Percentiles rank a stretch among this genome's conserved stretches.
phyloP scores from a whole-genome alignment of 2,329 filamentous ascomycete genomes.

The Pestalotiopsis fici region DNA sequence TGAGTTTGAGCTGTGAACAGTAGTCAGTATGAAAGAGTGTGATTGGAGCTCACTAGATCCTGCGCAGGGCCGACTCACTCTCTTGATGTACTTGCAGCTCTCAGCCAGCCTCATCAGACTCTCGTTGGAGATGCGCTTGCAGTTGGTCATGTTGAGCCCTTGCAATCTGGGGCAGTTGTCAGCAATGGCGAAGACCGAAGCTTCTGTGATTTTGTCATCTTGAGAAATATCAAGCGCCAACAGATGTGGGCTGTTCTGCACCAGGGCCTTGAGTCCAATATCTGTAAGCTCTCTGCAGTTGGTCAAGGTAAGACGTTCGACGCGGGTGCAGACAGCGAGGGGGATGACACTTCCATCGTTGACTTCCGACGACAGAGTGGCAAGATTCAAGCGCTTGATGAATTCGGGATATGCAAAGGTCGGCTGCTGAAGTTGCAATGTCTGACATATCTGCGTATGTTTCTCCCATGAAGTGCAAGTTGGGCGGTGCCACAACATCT shows the following conservation, averaged over 20 bases:
- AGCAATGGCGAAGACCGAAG: conserved; percentile 76
- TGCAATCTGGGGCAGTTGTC: conserved; percentile 83
- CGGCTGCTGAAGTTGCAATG: conserved; percentile 70
- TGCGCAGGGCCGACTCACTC: conserved; percentile 53
- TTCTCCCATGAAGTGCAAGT: conserved; percentile 86
- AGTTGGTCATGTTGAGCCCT: conserved; percentile 89
- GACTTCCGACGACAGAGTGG: conserved; percentile 71
- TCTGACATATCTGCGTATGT: conserved; percentile 77
- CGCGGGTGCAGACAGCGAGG: conserved; percentile 80
- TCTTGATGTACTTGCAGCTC: conserved; percentile 83
- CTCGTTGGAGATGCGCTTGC: conserved; percentile 81
- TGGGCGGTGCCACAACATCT: conserved; percentile 91
- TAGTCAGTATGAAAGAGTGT: conserved; percentile 20
- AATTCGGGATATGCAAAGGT: conserved; percentile 90
- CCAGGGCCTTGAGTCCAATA: conserved; percentile 74
- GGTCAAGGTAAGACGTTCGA: conserved; percentile 91
- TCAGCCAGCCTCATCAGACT: conserved; percentile 80
- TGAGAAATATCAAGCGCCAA: conserved; percentile 90
- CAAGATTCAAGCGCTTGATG: conserved; percentile 89
- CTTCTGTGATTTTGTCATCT: conserved; percentile 76
- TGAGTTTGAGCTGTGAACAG: conserved; percentile 76
- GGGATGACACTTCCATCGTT: conserved; percentile 89
- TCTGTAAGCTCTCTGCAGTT: conserved; percentile 87
- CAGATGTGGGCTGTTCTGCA: conserved; percentile 77
- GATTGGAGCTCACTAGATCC: background rate